A percentile compares a stretch with the other conserved stretches of the same genome.
Evolutionary conservation across 2,329 filamentous ascomycete species (phyloP).

Genomic region (Geoglossum cookeanum): DNA sequence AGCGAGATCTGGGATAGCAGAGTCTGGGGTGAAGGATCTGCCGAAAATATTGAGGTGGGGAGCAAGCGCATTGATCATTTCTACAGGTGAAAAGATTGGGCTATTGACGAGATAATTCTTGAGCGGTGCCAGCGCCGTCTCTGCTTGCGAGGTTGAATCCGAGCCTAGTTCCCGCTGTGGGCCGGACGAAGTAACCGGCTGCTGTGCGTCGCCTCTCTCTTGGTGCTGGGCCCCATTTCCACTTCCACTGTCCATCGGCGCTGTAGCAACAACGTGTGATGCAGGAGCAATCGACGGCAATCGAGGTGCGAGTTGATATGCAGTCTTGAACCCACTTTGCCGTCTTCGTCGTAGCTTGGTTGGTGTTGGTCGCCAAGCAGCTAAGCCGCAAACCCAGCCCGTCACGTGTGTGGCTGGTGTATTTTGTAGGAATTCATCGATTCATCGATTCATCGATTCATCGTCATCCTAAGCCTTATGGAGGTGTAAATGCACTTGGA

Average conservation of each 20-base stretch:
- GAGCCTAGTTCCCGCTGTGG: not conserved
- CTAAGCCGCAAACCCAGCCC: no score
- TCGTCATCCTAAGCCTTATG: not conserved
- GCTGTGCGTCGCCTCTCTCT: not conserved
- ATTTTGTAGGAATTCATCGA: not conserved
- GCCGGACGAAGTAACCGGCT: not conserved
- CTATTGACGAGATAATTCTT: not conserved
- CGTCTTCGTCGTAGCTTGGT: no score
- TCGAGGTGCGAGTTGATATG: no score
- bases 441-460: not conserved
- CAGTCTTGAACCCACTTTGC: no score
- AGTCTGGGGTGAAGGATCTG: conserved; percentile 11
- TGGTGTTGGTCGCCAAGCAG: no score
- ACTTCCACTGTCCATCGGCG: not conserved
- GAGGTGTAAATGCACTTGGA: not conserved
- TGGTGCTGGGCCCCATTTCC: not conserved
- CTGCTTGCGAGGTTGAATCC: not conserved
- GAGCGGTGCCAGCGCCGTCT: not conserved
- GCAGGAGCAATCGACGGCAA: no score
- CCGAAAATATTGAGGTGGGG: conserved; percentile 8
- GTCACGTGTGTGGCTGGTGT: not conserved
- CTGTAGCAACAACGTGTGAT: no score
- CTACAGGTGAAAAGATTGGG: not conserved
- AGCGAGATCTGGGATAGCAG: conserved; percentile 17
- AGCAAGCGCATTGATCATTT: not conserved